These are phyloP conservation scores for Xylaria telfairii DNA, from an alignment of 495 filamentous ascomycete genomes.

Conservation along the genomic window DNA sequence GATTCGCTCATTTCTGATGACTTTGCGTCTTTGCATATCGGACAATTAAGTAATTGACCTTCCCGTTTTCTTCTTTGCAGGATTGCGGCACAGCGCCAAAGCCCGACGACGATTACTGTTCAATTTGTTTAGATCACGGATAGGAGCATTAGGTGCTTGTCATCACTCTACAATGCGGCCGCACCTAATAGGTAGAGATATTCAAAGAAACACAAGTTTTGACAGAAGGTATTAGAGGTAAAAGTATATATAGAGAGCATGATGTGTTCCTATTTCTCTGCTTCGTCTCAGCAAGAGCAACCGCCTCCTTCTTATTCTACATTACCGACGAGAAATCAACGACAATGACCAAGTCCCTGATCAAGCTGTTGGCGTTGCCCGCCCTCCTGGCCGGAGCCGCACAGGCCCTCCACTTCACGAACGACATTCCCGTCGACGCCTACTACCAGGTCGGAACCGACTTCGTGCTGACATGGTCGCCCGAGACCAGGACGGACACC, in stretches of 20 bases:
- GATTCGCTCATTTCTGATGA: background rate
- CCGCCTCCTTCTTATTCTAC: background rate
- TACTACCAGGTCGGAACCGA: background rate
- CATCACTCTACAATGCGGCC: background rate
- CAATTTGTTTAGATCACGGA: background rate
- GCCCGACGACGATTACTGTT: background rate
- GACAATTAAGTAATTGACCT: background rate
- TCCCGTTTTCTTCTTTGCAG: background rate
- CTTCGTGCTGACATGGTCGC: background rate
- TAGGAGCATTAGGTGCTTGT: background rate
- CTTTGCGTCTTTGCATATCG: background rate
- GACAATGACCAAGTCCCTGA: background rate
- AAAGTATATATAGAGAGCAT: background rate
- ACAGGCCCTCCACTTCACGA: background rate
- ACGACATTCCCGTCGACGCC: slow-evolving; percentile 3
- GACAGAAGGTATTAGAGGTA: background rate
- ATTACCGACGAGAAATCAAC: background rate
- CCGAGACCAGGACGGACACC: background rate
- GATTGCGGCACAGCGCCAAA: background rate
- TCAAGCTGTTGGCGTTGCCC: background rate
- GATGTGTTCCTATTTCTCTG: background rate
- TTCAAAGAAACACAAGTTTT: background rate
- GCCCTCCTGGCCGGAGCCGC: background rate
- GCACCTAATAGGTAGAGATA: background rate
- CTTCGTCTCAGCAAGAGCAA: background rate